Evolutionary conservation across 169 alveolate species (phyloP).

Genomic region (Plasmodium malariae): DNA sequence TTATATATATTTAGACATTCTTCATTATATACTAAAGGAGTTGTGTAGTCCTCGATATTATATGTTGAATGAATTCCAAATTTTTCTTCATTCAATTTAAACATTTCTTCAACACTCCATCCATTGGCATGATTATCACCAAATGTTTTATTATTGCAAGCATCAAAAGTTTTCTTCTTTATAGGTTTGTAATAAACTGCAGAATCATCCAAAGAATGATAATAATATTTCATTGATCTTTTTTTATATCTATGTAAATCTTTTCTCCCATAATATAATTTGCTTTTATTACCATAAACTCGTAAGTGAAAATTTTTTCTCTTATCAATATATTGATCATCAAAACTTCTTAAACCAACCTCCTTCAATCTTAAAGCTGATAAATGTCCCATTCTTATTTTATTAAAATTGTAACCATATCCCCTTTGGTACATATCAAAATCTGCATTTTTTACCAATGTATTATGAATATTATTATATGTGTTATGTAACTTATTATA

Average conservation of each 20-base stretch:
- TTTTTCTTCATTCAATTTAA: slow-evolving; percentile 88
- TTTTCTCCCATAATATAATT: slow-evolving; percentile 16
- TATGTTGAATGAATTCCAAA: slow-evolving; percentile 91
- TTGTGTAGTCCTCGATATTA: slow-evolving; percentile 79
- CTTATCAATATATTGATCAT: slow-evolving; percentile 77
- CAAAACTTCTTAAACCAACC: slow-evolving; percentile 79
- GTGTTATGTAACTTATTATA: not conserved
- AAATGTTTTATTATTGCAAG: slow-evolving; percentile 81
- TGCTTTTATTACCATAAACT: slow-evolving; percentile 48
- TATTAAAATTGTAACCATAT: slow-evolving; percentile 34
- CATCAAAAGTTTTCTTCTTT: slow-evolving; percentile 37
- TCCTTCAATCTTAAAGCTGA: slow-evolving; percentile 74
- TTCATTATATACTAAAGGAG: slow-evolving; percentile 79
- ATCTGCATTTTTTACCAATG: slow-evolving; percentile 8
- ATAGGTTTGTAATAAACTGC: slow-evolving; percentile 33
- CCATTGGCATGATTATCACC: slow-evolving; percentile 84
- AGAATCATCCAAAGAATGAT: slow-evolving; percentile 34
- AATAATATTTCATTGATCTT: not conserved
- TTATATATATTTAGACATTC: slow-evolving; percentile 5
- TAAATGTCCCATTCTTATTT: slow-evolving; percentile 55
- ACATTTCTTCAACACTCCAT: slow-evolving; percentile 93
- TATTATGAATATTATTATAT: no score
- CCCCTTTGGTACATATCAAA: slow-evolving; percentile 8
- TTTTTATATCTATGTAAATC: slow-evolving; percentile 33
- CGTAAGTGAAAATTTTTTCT: slow-evolving; percentile 60